Base-by-base conservation (phyloP, 495 filamentous ascomycete species). In the Annulohypoxylon nitens region DNA sequence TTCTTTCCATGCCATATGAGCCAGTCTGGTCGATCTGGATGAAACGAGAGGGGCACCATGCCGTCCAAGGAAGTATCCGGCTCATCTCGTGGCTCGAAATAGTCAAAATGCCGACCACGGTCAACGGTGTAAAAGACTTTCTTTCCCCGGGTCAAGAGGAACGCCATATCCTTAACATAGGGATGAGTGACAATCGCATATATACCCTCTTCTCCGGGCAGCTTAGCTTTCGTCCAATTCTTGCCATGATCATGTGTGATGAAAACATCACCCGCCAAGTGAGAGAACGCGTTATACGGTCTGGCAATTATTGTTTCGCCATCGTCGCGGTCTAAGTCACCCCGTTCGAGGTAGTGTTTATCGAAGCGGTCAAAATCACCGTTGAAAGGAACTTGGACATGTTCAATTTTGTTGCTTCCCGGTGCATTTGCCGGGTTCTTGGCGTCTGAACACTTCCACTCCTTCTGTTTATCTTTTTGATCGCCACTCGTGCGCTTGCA, bases 291-390 rank as follows among this genome's bases (percentile, higher is more conserved):
- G 9, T 89, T 82, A 43, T 85, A 81, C 0, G 92, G 94, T 12
- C 90, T 90, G 85, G 94, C 88, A 74, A 98, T 87, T 62, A 99
- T 84, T 0, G 95, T 97, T 83, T 98, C 96, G 66, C 95, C 93
- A 0, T 85, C 78, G 18, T 83, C 87, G 10, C 77, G 79, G 75
- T 87, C 91, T 48, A 86, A 86, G 9, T 90, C 89, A 25, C 90
- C 89, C 6, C 93, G 89, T 74, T 98, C 95, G 30, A 98, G 88
- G 75, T 98, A 98, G 60, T 84, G 79, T 80, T 90, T 93, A 64
- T 92, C 91, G 63, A 91, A 86, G 8, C 69, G 74, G 71, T 90
- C 88, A 18, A 71, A 75, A 2, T 85, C 78, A 18, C 87, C 87
- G 12, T 85, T 77, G 78, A 98, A 95, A 7, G 76, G 68, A 1